Conservation (phyloP, 768 basidiomycete species). For the Wakefieldia striispora region DNA sequence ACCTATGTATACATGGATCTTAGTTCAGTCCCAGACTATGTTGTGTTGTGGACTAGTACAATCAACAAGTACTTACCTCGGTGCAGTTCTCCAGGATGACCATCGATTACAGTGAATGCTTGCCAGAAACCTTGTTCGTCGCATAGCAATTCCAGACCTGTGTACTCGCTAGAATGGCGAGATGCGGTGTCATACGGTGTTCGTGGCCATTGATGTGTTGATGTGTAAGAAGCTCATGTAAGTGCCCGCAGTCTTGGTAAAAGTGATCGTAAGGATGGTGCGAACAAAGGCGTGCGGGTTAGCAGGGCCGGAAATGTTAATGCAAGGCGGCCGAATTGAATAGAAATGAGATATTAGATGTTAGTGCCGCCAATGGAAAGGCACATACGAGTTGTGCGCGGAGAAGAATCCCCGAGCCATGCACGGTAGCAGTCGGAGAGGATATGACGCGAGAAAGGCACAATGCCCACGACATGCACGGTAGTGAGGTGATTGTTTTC, state of each 20-base stretch:
- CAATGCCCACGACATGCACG: slow-evolving; percentile 74
- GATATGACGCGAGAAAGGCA: slow-evolving; percentile 60
- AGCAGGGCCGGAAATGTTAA: slow-evolving; percentile 78
- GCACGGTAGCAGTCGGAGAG: slow-evolving; percentile 42
- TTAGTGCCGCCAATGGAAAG: neutral
- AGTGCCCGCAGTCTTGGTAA: slow-evolving; percentile 53
- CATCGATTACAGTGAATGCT: slow-evolving; percentile 42
- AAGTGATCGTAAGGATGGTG: slow-evolving; percentile 64
- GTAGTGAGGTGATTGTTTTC: slow-evolving; percentile 44
- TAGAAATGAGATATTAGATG: neutral
- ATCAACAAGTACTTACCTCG: slow-evolving; percentile 48
- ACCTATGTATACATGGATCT: slow-evolving; percentile 84
- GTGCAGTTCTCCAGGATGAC: slow-evolving; percentile 48
- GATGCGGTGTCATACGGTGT: slow-evolving; percentile 49
- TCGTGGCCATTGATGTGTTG: slow-evolving; percentile 52
- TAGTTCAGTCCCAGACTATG: neutral
- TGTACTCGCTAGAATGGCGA: slow-evolving; percentile 62
- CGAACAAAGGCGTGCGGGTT: slow-evolving; percentile 77
- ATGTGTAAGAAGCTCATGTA: slow-evolving; percentile 75
- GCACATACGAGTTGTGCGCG: slow-evolving; percentile 13
- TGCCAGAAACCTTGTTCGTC: slow-evolving; percentile 64
- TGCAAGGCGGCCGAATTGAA: slow-evolving; percentile 38
- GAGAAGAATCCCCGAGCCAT: slow-evolving; percentile 5
- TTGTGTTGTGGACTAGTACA: neutral
- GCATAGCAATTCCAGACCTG: slow-evolving; percentile 58